Percentiles rank a stretch among this genome's conserved stretches.
phyloP scores from a whole-genome alignment of 331 rosid genomes.

The Phaseolus coccineus region DNA sequence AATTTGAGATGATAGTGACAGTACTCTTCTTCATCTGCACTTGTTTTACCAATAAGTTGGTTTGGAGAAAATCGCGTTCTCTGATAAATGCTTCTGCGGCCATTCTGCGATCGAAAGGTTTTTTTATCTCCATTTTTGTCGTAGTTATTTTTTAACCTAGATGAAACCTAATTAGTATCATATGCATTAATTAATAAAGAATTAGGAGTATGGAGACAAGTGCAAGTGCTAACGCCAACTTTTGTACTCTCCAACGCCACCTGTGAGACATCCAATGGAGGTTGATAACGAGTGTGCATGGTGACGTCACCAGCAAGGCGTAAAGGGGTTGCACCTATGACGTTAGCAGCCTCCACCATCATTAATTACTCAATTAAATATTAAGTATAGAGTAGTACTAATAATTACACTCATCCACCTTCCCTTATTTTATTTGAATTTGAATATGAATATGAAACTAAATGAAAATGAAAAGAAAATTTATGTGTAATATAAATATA shows the following conservation, averaged over 20 bases:
- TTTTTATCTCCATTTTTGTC: not conserved
- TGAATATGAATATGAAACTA: too few species aligned
- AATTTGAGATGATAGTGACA: not conserved
- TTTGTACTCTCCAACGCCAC: not conserved
- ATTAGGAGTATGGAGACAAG: not conserved
- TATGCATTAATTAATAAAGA: not conserved
- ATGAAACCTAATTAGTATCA: not conserved
- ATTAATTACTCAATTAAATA: too few species aligned
- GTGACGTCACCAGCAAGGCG: not conserved
- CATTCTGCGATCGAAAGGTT: not conserved
- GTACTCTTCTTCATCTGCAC: slow-evolving; percentile 1
- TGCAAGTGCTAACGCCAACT: not conserved
- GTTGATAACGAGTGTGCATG: not conserved
- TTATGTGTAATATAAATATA: too few species aligned
- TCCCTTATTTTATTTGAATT: too few species aligned
- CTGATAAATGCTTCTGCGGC: not conserved
- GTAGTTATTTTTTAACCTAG: not conserved
- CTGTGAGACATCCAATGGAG: not conserved
- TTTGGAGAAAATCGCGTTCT: not conserved
- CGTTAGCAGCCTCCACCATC: not conserved
- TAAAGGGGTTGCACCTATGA: not conserved
- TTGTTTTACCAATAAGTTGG: not conserved
- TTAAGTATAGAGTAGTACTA: too few species aligned
- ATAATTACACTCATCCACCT: too few species aligned
- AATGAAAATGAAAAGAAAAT: too few species aligned